Percentiles rank a stretch among this genome's conserved stretches.
phyloP scores from a whole-genome alignment of 1,139 yeast species.

The Kodamaea sp. region DNA sequence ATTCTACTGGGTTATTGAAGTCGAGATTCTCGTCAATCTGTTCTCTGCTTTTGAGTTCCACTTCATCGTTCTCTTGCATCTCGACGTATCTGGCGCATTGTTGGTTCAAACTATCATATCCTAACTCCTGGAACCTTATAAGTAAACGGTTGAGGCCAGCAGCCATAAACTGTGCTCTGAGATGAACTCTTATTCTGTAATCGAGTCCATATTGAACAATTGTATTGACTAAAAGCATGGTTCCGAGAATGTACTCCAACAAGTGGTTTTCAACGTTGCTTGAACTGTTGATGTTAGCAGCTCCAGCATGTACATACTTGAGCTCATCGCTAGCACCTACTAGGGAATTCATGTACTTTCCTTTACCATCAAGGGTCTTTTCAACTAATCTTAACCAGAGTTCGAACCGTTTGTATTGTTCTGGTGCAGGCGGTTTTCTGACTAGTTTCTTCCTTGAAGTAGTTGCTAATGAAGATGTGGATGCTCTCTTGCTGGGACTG shows the following conservation, averaged over 20 bases:
- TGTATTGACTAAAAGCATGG: constrained; percentile 75
- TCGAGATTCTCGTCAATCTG: constrained; percentile 62
- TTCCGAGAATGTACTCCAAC: constrained; percentile 76
- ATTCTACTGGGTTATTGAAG: constrained; percentile 74
- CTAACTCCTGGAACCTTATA: constrained; percentile 59
- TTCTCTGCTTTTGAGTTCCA: constrained; percentile 61
- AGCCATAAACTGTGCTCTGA: constrained; percentile 74
- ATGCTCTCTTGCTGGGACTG: constrained; percentile 9
- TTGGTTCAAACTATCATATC: constrained; percentile 63
- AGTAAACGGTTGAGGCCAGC: constrained; percentile 73
- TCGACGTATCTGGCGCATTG: constrained; percentile 68
- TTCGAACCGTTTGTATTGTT: constrained; percentile 62
- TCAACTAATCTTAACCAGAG: constrained; percentile 82
- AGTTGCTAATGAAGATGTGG: constrained; percentile 13
- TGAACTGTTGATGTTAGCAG: constrained; percentile 25
- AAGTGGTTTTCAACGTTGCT: constrained; percentile 60
- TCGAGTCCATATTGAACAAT: constrained; percentile 68
- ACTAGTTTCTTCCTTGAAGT: constrained; percentile 26
- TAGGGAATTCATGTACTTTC: constrained; percentile 77
- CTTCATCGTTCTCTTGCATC: constrained; percentile 69
- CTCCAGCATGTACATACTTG: constrained; percentile 56
- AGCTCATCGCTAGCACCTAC: constrained; percentile 95
- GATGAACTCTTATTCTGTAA: constrained; percentile 66
- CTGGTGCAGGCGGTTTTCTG: constrained; percentile 42
- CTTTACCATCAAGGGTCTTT: constrained; percentile 80